These are phyloP conservation scores for Hemileccinum impolitum DNA, from an alignment of 768 basidiomycete species.

Conservation along the genomic window DNA sequence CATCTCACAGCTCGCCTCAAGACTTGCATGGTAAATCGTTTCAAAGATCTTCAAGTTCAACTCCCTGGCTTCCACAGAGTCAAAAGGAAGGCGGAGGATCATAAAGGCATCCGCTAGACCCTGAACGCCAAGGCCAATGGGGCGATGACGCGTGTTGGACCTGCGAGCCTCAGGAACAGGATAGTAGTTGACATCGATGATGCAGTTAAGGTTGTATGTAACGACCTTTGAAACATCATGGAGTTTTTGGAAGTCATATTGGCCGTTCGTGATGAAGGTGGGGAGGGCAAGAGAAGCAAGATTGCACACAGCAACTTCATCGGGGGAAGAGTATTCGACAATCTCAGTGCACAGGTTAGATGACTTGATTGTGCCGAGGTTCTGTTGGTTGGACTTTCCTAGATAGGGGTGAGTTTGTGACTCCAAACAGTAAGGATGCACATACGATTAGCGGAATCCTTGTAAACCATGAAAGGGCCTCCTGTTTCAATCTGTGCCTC, in stretches of 20 bases:
- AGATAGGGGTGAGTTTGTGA: conserved; percentile 1
- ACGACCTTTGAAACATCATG: conserved; percentile 95
- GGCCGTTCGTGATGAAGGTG: conserved; percentile 76
- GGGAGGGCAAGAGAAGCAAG: conserved; percentile 96
- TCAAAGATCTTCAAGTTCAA: conserved; percentile 97
- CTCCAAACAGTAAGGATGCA: conserved; percentile 5
- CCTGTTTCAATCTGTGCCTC: conserved; percentile 99
- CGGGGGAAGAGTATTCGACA: conserved; percentile 95
- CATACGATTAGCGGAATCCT: conserved; percentile 90
- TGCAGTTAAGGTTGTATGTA: conserved; percentile 86
- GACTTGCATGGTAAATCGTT: conserved; percentile 95
- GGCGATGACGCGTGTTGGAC: conserved; percentile 96
- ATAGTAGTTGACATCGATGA: conserved; percentile 96
- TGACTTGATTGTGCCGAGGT: conserved; percentile 98
- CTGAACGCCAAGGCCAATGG: conserved; percentile 96
- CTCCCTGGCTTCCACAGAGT: conserved; percentile 78
- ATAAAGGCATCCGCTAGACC: conserved; percentile 98
- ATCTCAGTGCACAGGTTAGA: conserved; percentile 99
- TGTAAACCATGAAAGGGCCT: conserved; percentile 99
- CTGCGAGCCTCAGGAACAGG: conserved; percentile 87
- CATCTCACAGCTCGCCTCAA: conserved; percentile 88
- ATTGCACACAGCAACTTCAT: conserved; percentile 98
- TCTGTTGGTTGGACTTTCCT: conserved; percentile 98
- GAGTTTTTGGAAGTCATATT: conserved; percentile 92
- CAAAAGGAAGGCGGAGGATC: conserved; percentile 94